Evolutionary conservation across 2,329 filamentous ascomycete genomes (phyloP), one percentile per base, ranked within the genome.

Genomic region (Exserohilum rostratum): DNA sequence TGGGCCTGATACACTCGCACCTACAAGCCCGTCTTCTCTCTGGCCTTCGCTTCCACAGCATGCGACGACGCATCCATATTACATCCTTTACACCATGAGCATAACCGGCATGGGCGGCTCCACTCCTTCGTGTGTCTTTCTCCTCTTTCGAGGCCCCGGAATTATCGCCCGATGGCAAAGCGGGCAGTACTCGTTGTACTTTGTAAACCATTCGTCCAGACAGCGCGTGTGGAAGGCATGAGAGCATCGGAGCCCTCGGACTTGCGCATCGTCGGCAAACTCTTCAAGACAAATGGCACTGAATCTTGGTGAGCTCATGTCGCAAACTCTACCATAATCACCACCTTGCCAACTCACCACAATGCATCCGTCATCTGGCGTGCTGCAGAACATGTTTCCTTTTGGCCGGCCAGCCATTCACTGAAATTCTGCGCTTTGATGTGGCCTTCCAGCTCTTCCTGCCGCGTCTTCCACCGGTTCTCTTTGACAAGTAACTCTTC

Each of bases 201-300:
- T 60, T 22, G 60, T 62, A 48, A 71, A 76, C 73, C 73, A 76
- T 38, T 73, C 70, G 55, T 76, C 74, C 13, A 76, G 58, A 27
- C 74, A 76, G 6, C 61, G 55, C 38, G 71, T 64, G 43, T 76
- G 74, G 54, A 75, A 76, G 11, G 72, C 70, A 49, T 76, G 74
- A 15, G 62, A 62, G 53, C 73, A 76, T 15, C 58, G 61, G 3
- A 76, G 66, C 0, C 67, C 72, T 2, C 74, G 69, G 38, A 76
- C 65, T 22, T 71, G 69, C 25, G 72, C 65, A 15, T 66, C 62
- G 15, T 71, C 62, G 17, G 62, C 60, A 47, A 76, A 72, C 9
- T 66, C 63, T 5, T 76, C 73, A 6, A 76, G 65, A 48, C 74
- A 76, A 35, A 76, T 76, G 2, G 72, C 68, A 47, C 74, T 76